Evolutionary conservation across 192 early-diverging fungal genomes (phyloP), one percentile per base, ranked within the genome.

Genomic region (Umbelopsis ramanniana): DNA sequence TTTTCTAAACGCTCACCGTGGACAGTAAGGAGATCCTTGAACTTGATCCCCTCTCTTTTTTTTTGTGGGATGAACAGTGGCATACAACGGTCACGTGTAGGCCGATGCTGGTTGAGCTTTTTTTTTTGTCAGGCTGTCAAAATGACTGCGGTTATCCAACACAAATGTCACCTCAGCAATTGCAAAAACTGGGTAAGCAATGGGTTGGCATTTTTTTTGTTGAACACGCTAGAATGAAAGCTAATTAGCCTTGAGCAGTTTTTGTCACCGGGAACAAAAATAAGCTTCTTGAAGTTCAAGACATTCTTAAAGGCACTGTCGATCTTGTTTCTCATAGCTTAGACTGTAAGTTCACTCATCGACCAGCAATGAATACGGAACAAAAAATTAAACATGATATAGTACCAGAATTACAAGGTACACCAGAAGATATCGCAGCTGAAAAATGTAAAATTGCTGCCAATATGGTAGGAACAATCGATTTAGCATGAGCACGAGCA

Each of bases 231-330:
- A 50, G 7, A n/a, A 67, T 35, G 6, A 19, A 67, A 3, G 11
- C 38, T 45, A 45, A 29, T 54, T 53, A 46, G 6, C 43, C 22
- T 57, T 52, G 8, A 33, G 3, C 24, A 84, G 89, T 89, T 15
- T 97, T 97, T 84, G 96, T 97, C 12, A 96, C 95, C 38, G 97
- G 97, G 71, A 99, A 99, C 89, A 89, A 89, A 72, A 95, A 99
- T 84, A 99, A 99, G 80, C 87, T 99, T 63, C 79, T 78, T 15
- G 97, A 99, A 80, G 93, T 96, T 52, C 91, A 91, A 68, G 85
- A 83, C 19, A 96, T 99, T 71, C 88, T 99, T 17, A 75, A 77
- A 23, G 79, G 79, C 21, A 76, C 81, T 43, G 82, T 97, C 38
- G 80, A 88, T 57, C 80, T 99, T 26, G 84, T 84, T 45, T 88